Evolutionary conservation across 768 basidiomycete species (phyloP), one percentile per base, ranked within the genome.

Genomic region (Butyriboletus loyo): DNA sequence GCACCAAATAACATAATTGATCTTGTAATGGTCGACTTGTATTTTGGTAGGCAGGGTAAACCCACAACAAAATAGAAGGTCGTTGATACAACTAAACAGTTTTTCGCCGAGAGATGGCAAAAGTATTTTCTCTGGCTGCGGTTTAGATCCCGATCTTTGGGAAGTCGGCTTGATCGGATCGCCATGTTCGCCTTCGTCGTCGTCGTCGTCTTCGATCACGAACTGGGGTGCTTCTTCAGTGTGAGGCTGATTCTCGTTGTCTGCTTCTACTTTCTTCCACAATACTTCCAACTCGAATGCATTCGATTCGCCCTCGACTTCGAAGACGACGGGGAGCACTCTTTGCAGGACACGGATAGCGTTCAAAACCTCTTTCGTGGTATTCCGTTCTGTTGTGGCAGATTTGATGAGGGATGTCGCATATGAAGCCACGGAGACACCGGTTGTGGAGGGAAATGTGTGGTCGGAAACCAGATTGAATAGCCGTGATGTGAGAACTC

Each of bases 31-130:
- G 63, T 89, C 86, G 43, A 84, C 80, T 66, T 90, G 86, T 40
- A 88, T 74, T 66, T 81, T 82, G 27, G 78, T 79, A 9, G 96
- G 91, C 9, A 98, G 73, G 0, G 94, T 96, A 61, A 98, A 97
- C 13, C 92, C 93, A 60, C 92, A 95, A 65, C 92, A 93, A 68
- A 96, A 98, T 35, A 97, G 66, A 11, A 98, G 76, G 66, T 98
- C 95, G 51, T 92, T 81, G 10, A 92, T 74, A 53, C 85, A 84
- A 61, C 78, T 81, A 58, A 96, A 87, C 21, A 98, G 73, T 56
- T 82, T 78, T 63, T 95, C 92, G 1, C 85, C 89, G 5, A 96
- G 71, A 17, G 89, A 87, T n/a, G 90, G 92, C 28, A 84, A 66
- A 14, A 83, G 66, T 11, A 71, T 72, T 63, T 77, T 81, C 63